These are phyloP conservation scores for Ophiocordyceps polyrhachis-furcata DNA, from an alignment of 2,329 filamentous ascomycete species.

Conservation along the genomic window DNA sequence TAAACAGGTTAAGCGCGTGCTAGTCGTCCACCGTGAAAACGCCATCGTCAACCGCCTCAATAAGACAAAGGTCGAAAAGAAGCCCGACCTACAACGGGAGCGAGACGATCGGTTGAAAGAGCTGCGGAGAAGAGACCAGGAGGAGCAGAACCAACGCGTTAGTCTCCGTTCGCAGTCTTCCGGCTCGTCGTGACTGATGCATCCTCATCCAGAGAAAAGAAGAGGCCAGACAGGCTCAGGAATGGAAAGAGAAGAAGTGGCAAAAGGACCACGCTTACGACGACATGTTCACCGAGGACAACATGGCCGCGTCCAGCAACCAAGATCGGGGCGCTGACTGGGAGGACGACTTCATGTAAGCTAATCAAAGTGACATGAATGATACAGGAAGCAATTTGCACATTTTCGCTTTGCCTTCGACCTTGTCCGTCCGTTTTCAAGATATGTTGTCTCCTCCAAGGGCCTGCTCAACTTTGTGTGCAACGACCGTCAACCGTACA, in stretches of 20 bases:
- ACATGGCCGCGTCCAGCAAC: constrained; percentile 61
- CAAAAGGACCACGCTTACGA: constrained; percentile 98
- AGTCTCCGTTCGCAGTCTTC: constrained; percentile 7
- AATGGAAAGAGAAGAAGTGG: constrained; percentile 77
- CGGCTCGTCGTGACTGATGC: neutral
- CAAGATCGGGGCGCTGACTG: constrained; percentile 63
- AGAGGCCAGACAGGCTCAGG: constrained; percentile 52
- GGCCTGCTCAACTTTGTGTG: neutral
- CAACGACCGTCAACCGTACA: too few relatives aligned
- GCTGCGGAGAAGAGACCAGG: constrained; percentile 53
- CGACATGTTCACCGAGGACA: constrained; percentile 71
- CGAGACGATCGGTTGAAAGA: constrained; percentile 58
- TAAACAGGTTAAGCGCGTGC: constrained; percentile 53
- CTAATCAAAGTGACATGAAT: neutral
- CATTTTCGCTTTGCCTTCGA: neutral
- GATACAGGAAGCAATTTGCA: neutral
- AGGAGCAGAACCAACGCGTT: constrained; percentile 42
- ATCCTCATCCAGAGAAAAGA: constrained; percentile 44
- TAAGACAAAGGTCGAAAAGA: constrained; percentile 83
- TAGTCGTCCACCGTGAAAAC: constrained; percentile 70
- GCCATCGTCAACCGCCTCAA: constrained; percentile 91
- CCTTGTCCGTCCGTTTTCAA: neutral
- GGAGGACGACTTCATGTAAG: constrained; percentile 84
- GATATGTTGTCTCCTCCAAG: neutral
- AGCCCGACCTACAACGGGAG: constrained; percentile 66